Evolutionary conservation across 2,329 filamentous ascomycete genomes (phyloP).

Genomic region (Curvularia hawaiiensis): DNA sequence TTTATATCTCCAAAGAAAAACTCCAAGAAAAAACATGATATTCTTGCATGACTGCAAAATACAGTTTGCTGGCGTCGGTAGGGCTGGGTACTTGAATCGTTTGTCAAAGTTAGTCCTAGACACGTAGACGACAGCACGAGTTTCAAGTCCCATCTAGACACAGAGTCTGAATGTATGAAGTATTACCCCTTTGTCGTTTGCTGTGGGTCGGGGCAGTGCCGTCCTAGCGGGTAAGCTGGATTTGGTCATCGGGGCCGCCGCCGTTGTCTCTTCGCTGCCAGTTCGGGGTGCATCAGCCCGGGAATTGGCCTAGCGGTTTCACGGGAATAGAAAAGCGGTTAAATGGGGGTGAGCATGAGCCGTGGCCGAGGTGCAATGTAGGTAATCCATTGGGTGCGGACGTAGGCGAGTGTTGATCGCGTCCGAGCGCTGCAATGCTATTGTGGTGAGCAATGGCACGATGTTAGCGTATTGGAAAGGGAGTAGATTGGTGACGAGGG

Average conservation of each 20-base stretch:
- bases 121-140: neutral
- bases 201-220: neutral
- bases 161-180: neutral
- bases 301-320: neutral
- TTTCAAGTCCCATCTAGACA: neutral
- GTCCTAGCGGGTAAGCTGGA: neutral
- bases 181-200: neutral
- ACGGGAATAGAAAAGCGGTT: neutral
- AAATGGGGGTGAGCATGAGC: neutral
- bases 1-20: no score
- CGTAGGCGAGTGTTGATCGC: conserved; percentile 8
- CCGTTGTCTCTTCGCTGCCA: neutral
- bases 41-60: neutral
- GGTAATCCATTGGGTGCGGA: conserved; percentile 13
- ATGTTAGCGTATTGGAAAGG: conserved; percentile 14
- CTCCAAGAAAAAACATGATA: neutral
- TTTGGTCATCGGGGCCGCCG: neutral
- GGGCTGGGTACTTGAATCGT: neutral
- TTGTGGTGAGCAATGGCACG: conserved; percentile 11
- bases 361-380: conserved; percentile 4
- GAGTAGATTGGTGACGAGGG: conserved; percentile 2
- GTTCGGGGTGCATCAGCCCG: neutral
- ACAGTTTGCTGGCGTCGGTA: neutral
- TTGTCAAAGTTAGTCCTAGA: neutral
- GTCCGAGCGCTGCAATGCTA: conserved; percentile 8